Conservation (phyloP, 2,329 filamentous ascomycete genomes). For the Shiraia sp. region DNA sequence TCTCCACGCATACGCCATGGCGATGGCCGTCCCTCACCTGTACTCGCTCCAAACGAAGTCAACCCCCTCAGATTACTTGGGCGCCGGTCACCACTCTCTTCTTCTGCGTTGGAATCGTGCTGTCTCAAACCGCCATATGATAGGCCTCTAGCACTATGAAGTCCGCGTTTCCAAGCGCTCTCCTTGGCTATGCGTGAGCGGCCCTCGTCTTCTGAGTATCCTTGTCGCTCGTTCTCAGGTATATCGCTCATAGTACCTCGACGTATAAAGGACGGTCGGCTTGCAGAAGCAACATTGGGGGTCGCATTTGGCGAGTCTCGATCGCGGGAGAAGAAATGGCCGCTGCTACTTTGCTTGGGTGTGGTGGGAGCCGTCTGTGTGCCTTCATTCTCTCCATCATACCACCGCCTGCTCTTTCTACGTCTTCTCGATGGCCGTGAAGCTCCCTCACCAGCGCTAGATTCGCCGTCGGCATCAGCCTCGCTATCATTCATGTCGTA, state of each 20-base stretch:
- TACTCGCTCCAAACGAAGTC: conserved; percentile 49
- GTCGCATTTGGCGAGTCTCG: conserved; percentile 45
- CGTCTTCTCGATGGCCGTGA: conserved; percentile 56
- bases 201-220: conserved; percentile 57
- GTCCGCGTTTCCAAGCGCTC: conserved; percentile 51
- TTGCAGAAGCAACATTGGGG: conserved; percentile 23
- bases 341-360: conserved; percentile 56
- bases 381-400: conserved; percentile 50
- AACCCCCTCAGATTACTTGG: conserved; percentile 53
- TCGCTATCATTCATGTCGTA: conserved; percentile 68
- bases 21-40: conserved; percentile 45
- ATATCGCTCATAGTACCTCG: conserved; percentile 55
- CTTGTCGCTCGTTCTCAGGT: conserved; percentile 51
- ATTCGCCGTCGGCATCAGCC: conserved; percentile 78
- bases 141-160: conserved; percentile 53
- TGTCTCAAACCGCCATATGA: conserved; percentile 48
- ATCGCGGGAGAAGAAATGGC: conserved; percentile 54
- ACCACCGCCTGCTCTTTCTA: conserved; percentile 66
- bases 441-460: conserved; percentile 74
- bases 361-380: conserved; percentile 70
- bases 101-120: conserved; percentile 38
- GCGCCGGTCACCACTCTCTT: conserved; percentile 41
- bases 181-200: conserved; percentile 52
- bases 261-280: conserved; percentile 56
- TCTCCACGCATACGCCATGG: conserved; percentile 51